phyloP scores from a whole-genome alignment of 805 yeast species.

The Lachancea nothofagi region DNA sequence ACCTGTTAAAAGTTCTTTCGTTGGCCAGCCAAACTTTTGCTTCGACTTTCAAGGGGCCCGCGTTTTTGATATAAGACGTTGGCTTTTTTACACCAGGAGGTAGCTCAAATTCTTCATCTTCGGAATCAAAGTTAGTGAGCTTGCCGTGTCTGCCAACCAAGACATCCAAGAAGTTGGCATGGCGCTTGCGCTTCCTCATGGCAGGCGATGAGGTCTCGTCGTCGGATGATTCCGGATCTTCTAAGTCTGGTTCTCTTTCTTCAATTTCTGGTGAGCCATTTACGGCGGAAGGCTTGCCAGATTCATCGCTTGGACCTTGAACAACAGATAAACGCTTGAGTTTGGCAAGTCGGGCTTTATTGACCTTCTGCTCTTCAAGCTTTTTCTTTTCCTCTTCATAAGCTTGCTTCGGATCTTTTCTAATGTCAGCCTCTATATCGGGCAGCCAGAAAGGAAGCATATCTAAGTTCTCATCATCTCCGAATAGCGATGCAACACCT shows the following conservation, averaged over 20 bases:
- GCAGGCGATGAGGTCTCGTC: slow-evolving; percentile 24
- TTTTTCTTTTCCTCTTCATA: slow-evolving; percentile 59
- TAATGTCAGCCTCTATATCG: slow-evolving; percentile 74
- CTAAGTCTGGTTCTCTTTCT: slow-evolving; percentile 42
- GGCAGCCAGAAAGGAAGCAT: slow-evolving; percentile 93
- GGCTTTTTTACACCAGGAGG: slow-evolving; percentile 92
- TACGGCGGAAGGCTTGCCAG: slow-evolving; percentile 5
- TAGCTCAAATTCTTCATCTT: slow-evolving; percentile 76
- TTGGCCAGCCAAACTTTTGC: slow-evolving; percentile 98
- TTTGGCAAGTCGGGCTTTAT: slow-evolving; percentile 32
- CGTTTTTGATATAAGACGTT: slow-evolving; percentile 67
- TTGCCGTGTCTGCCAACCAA: slow-evolving; percentile 39
- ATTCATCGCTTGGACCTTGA: slow-evolving; percentile 10
- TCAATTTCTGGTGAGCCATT: slow-evolving; percentile 3
- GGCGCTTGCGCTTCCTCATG: slow-evolving; percentile 23
- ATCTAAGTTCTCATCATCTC: slow-evolving; percentile 80
- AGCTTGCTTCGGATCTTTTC: slow-evolving; percentile 74
- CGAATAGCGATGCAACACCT: slow-evolving; percentile 81
- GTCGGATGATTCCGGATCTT: slow-evolving; percentile 53
- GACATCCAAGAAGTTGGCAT: slow-evolving; percentile 33
- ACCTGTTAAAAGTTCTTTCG: slow-evolving; percentile 92
- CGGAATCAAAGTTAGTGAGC: slow-evolving; percentile 63
- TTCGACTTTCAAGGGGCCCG: slow-evolving; percentile 90
- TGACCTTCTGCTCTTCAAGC: slow-evolving; percentile 41
- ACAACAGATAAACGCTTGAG: slow-evolving; percentile 33